These are phyloP conservation scores for thale cress (Arabidopsis thaliana) DNA, from an alignment of 345 rosid species.

Conservation along the genomic window DNA sequence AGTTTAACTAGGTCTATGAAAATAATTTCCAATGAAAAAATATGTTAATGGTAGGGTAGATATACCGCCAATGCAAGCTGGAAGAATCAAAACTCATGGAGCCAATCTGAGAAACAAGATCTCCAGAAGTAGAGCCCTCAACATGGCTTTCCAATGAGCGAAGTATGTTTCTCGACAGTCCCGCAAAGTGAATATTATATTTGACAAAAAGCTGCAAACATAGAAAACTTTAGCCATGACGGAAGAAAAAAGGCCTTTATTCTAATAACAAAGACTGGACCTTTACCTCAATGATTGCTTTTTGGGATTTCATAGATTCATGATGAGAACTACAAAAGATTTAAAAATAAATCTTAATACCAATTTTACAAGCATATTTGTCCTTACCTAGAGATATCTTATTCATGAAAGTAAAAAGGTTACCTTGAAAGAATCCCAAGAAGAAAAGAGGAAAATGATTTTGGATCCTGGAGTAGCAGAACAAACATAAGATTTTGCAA, in stretches of 20 bases:
- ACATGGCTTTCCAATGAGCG: slow-evolving; percentile 58
- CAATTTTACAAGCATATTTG: slow-evolving; percentile 18
- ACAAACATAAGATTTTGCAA: slow-evolving; percentile 41
- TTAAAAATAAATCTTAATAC: slow-evolving; percentile 30
- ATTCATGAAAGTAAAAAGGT: slow-evolving; percentile 27
- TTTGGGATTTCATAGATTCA: slow-evolving; percentile 90
- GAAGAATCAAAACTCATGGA: slow-evolving; percentile 91
- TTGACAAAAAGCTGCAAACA: slow-evolving; percentile 92
- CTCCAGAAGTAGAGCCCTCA: slow-evolving; percentile 72
- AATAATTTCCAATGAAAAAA: slow-evolving; percentile 3
- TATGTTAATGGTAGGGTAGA: slow-evolving; percentile 29
- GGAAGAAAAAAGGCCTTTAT: slow-evolving; percentile 1
- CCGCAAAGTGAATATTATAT: slow-evolving; percentile 92
- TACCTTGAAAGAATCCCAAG: slow-evolving; percentile 94
- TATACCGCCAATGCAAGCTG: slow-evolving; percentile 95
- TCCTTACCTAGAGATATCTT: slow-evolving; percentile 16
- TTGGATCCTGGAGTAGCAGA: slow-evolving; percentile 73
- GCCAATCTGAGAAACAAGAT: slow-evolving; percentile 84
- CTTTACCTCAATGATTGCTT: slow-evolving; percentile 89
- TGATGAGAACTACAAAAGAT: slow-evolving; percentile 84
- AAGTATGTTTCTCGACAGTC: slow-evolving; percentile 82
- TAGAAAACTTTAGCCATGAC: slow-evolving; percentile 20
- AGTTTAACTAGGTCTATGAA: slow-evolving; percentile 17
- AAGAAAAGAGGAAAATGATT: slow-evolving; percentile 78
- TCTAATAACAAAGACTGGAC: slow-evolving; percentile 25